phyloP scores from a whole-genome alignment of 805 yeast species.

The Candida succiphila region DNA sequence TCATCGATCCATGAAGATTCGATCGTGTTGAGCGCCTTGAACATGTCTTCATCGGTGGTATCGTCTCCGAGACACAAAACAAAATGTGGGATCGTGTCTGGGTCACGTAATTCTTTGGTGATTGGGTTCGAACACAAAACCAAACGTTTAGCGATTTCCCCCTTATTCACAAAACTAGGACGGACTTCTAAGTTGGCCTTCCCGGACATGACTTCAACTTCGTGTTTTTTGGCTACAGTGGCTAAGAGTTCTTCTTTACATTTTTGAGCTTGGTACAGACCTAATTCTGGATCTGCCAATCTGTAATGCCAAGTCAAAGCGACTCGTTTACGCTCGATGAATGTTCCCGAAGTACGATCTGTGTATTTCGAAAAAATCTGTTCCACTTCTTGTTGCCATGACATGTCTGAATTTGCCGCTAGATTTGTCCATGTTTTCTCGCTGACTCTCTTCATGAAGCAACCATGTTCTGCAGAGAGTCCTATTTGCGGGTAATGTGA shows the following conservation, averaged over 20 bases:
- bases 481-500: slow-evolving; percentile 53
- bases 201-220: slow-evolving; percentile 93
- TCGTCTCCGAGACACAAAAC: slow-evolving; percentile 92
- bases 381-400: slow-evolving; percentile 84
- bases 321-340: slow-evolving; percentile 79
- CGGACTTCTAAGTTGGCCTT: slow-evolving; percentile 97
- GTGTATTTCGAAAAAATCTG: slow-evolving; percentile 67
- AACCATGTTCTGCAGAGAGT: slow-evolving; percentile 94
- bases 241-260: slow-evolving; percentile 54
- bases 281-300: slow-evolving; percentile 88
- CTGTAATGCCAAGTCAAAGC: slow-evolving; percentile 98
- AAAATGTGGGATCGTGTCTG: slow-evolving; percentile 63
- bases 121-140: slow-evolving; percentile 56
- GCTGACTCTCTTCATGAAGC: slow-evolving; percentile 72
- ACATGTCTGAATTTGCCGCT: slow-evolving; percentile 77
- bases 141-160: slow-evolving; percentile 83
- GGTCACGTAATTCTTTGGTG: slow-evolving; percentile 9
- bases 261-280: slow-evolving; percentile 73
- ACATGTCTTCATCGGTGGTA: slow-evolving; percentile 97
- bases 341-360: slow-evolving; percentile 84
- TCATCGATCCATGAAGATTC: slow-evolving; percentile 41
- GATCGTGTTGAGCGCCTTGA: slow-evolving; percentile 58
- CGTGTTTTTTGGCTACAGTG: slow-evolving; percentile 54
- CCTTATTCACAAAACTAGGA: slow-evolving; percentile 90
- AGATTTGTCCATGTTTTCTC: slow-evolving; percentile 62